Evolutionary conservation across 148 eudicot species (phyloP).

Genomic region (Rhododendron griersonianum): DNA sequence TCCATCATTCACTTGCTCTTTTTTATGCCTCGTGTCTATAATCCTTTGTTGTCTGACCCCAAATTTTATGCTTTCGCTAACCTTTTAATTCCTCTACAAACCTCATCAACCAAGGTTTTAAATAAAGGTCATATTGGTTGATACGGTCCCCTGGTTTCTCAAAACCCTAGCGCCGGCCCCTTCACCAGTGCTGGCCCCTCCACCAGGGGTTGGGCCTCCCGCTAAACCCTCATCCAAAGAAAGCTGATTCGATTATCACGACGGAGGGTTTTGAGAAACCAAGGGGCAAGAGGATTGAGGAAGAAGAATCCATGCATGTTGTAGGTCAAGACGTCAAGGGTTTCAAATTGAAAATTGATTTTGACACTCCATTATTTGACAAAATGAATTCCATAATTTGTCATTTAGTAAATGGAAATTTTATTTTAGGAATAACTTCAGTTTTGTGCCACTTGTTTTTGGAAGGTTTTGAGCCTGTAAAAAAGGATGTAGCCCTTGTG

Average conservation of each 20-base stretch:
- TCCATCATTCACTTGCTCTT: conserved; percentile 22
- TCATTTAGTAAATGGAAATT: no score
- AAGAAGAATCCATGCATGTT: conserved; percentile 32
- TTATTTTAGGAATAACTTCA: no score
- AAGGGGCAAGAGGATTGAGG: conserved; percentile 38
- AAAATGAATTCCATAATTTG: no score
- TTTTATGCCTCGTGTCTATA: conserved; percentile 36
- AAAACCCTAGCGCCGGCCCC: conserved; percentile 12
- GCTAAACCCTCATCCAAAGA: background rate
- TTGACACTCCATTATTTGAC: no score
- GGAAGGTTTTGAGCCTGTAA: no score
- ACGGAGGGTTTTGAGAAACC: conserved; percentile 60
- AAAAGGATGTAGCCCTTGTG: no score
- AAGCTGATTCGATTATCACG: conserved; percentile 18
- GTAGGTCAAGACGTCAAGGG: no score
- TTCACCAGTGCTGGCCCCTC: background rate
- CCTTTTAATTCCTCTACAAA: conserved; percentile 11
- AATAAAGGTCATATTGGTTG: no score
- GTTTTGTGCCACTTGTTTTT: no score
- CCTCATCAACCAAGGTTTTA: no score
- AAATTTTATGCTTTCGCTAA: conserved; percentile 53
- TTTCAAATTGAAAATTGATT: no score
- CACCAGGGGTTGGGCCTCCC: background rate
- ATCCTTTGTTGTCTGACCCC: conserved; percentile 42
- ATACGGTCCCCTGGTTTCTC: no score